These are phyloP conservation scores for Colletotrichum siamense DNA, from an alignment of 2,329 filamentous ascomycete species.

Conservation along the genomic window DNA sequence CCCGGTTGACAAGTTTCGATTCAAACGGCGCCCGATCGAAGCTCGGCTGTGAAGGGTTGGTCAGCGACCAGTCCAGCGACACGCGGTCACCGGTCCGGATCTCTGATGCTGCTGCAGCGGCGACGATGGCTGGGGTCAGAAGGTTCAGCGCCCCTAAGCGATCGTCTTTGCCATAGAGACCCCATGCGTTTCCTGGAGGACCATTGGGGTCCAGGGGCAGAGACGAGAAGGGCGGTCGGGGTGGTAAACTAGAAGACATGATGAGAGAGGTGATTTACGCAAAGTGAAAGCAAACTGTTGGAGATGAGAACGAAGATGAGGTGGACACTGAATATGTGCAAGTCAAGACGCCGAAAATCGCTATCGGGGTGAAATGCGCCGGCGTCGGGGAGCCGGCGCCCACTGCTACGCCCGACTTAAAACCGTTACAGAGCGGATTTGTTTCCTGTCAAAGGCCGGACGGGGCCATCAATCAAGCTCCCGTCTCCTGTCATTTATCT, in stretches of 20 bases:
- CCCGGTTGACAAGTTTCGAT: conserved; percentile 47
- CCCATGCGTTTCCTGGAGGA: conserved; percentile 61
- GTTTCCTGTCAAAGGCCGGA: neutral
- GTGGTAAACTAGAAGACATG: neutral
- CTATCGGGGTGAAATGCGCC: neutral
- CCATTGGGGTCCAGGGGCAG: conserved; percentile 56
- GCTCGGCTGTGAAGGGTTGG: conserved; percentile 35
- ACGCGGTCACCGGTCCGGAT: conserved; percentile 28
- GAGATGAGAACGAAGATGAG: neutral
- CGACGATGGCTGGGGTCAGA: conserved; percentile 52
- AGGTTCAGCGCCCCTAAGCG: conserved; percentile 61
- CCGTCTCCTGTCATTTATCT: neutral
- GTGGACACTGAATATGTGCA: neutral
- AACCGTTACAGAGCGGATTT: neutral
- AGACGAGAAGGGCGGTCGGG: conserved; percentile 22
- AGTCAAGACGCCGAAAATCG: neutral
- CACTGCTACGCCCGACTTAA: neutral
- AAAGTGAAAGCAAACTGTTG: neutral
- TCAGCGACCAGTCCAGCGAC: conserved; percentile 38
- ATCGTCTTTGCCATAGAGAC: conserved; percentile 55
- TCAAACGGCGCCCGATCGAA: conserved; percentile 34
- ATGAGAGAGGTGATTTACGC: accelerated
- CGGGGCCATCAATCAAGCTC: neutral
- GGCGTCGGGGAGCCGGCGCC: neutral
- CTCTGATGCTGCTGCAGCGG: conserved; percentile 24